Base-by-base conservation (phyloP, 2,329 filamentous ascomycete genomes). In the Ceratocystiopsis minuta region DNA sequence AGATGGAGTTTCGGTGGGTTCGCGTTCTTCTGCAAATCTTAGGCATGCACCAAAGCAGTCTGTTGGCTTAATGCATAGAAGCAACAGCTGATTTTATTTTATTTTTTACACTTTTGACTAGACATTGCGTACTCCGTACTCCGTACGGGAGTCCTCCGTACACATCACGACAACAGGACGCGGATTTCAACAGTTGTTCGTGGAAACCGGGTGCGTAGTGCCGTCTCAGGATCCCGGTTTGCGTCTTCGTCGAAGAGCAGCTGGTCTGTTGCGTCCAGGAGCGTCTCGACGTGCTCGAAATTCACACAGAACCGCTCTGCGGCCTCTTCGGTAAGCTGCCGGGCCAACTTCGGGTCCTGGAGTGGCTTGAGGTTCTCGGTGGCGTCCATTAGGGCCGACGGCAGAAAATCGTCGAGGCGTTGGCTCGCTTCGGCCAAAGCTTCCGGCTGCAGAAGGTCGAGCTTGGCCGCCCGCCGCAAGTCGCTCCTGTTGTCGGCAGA, bases 351-450 rank as follows among this genome's bases (percentile, higher is more conserved):
- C 1, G 80, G 72, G 52, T 83, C 81, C 47, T 80, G 76, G 2
- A 98, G 61, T 36, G 73, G 66, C 48, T 78, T 79, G 20, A 96
- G 59, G 46, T 85, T 83, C 40, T 90, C 81, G 51, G 83, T 76
- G 3, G 87, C 87, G 55, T 98, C 90, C 67, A 95, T 88, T 28
- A 94, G 68, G 3, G 88, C 90, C 1, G 85, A 92, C 0, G 90
- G 87, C 18, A 98, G 65, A 60, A 96, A 98, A 46, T 85, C 78
- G 54, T 98, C 90, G 7, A 98, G 66, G 35, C 69, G 71, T 52
- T 87, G 82, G 51, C 83, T 83, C 2, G 79, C 76, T 39, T 66
- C 61, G 1, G 70, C 61, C n/a, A 96, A 64, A 0, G 68, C 59
- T 6, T 68, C 60, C 0, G 72, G 68, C 45, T 77, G 69, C 53